Evolutionary conservation across 257 asterid species (phyloP).

Genomic region (Knoxia roxburghii): DNA sequence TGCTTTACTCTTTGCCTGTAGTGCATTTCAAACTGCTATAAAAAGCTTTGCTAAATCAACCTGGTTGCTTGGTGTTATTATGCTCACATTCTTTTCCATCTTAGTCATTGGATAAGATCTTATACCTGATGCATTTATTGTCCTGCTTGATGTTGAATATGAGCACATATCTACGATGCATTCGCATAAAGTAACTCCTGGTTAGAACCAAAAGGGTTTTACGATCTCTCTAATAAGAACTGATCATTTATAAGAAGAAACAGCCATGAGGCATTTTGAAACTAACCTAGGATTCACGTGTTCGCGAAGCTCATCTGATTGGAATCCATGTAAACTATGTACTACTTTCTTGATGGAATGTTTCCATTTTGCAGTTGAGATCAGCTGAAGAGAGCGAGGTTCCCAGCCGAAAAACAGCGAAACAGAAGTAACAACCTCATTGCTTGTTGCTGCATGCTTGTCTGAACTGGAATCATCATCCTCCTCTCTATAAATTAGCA

Average conservation of each 20-base stretch:
- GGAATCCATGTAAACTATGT: not conserved
- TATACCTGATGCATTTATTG: not conserved
- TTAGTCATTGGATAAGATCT: not conserved
- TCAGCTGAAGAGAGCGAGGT: not conserved
- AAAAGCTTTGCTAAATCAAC: not conserved
- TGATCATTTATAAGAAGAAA: too few species aligned
- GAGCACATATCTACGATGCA: too few species aligned
- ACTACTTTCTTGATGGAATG: constrained; percentile 3
- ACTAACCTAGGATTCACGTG: not conserved
- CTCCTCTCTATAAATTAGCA: too few species aligned
- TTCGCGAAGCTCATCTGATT: not conserved
- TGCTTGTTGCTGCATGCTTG: too few species aligned
- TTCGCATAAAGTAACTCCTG: not conserved
- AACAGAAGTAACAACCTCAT: not conserved
- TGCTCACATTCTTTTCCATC: not conserved
- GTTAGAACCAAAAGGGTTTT: not conserved
- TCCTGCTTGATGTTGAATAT: too few species aligned
- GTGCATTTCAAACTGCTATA: not conserved
- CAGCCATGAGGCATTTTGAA: too few species aligned
- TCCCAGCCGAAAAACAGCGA: constrained; percentile 1
- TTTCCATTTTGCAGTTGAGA: constrained; percentile 32
- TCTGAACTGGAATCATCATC: too few species aligned
- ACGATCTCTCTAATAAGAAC: too few species aligned
- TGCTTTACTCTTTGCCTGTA: not conserved
- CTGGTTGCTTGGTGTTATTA: not conserved